Base-by-base conservation (phyloP, 129 eudicot species). In the Glebionis coronaria region DNA sequence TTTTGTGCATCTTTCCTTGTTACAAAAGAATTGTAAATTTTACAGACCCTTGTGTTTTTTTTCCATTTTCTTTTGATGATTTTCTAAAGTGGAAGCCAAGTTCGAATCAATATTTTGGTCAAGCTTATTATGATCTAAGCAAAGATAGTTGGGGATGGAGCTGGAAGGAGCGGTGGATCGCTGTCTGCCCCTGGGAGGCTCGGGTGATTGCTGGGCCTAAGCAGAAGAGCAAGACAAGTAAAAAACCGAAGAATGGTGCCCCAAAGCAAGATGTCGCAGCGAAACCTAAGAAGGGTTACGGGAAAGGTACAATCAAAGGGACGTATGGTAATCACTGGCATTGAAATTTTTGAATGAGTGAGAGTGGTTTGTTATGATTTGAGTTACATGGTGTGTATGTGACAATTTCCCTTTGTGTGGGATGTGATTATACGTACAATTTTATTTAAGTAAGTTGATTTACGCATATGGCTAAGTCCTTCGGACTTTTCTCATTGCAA, bases 121-220 rank as follows among this genome's bases (percentile, higher is more conserved):
- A 85, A 68, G 84, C 85, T 70, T 85, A 82, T 63, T 85, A 76
- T 45, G 82, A 85, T 62, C 72, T 85, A 25, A 66, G 91, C 70
- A 85, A 82, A 63, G 85, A 79, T 59, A 67, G 83, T 58, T 82
- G 91, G 87, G 88, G 91, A 4, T 85, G 91, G 91, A 85, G 91
- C 58, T 85, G 91, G 91, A 85, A 38, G 70, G 87, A 85, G 75
- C 68, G 85, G 23, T 82, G 88, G 88, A 81, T 82, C 2, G 88
- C 88, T 2, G 79, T 77, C 56, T 79, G 88, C 72, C 88, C 88
- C 38, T 82, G 87, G 87, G 91, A 82, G 76, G 80, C 81, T 49
- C 81, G 82, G 76, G 84, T 73, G 60, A 70, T 76, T 45, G 50
- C 79, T 9, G 63, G 61, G 57, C 61, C 74, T 5, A 42, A 68